phyloP scores from a whole-genome alignment of 179 eudicot species.

The Spergularia azorica region DNA sequence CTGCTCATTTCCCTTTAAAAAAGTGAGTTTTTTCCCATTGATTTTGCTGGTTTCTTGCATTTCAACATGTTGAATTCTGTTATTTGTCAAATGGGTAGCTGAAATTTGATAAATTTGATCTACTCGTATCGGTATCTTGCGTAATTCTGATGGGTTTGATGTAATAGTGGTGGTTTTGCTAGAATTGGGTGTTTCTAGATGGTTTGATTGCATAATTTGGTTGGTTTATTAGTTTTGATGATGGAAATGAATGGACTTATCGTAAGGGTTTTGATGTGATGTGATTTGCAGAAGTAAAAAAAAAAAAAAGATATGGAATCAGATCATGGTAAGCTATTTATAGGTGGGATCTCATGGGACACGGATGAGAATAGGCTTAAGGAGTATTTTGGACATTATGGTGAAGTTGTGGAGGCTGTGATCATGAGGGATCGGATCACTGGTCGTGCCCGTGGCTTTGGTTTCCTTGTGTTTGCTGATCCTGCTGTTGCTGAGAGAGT shows the following conservation, averaged over 20 bases:
- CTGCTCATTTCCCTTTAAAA: slow-evolving; percentile 41
- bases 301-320: slow-evolving; percentile 60
- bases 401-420: slow-evolving; percentile 83
- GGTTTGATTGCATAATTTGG: background rate
- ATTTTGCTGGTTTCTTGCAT: slow-evolving; percentile 26
- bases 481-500: slow-evolving; percentile 78
- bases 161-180: background rate
- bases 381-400: slow-evolving; percentile 67
- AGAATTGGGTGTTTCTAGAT: slow-evolving; percentile 12
- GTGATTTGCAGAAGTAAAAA: slow-evolving; percentile 32
- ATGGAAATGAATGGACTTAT: slow-evolving; percentile 6
- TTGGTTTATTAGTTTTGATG: slow-evolving; percentile 7
- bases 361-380: slow-evolving; percentile 75
- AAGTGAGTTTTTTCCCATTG: slow-evolving; percentile 24
- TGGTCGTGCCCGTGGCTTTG: slow-evolving; percentile 89
- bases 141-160: slow-evolving; percentile 17
- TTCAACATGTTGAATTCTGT: slow-evolving; percentile 31
- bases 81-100: slow-evolving; percentile 27
- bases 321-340: slow-evolving; percentile 80
- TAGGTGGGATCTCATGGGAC: slow-evolving; percentile 94
- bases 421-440: slow-evolving; percentile 84
- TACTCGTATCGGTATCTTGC: background rate
- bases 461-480: slow-evolving; percentile 78
- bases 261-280: slow-evolving; percentile 13
- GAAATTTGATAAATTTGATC: slow-evolving; percentile 19